A percentile compares a stretch with the other conserved stretches of the same genome.
Evolutionary conservation across 2,329 filamentous ascomycete genomes (phyloP).

Genomic region (Teratosphaeria destructans): DNA sequence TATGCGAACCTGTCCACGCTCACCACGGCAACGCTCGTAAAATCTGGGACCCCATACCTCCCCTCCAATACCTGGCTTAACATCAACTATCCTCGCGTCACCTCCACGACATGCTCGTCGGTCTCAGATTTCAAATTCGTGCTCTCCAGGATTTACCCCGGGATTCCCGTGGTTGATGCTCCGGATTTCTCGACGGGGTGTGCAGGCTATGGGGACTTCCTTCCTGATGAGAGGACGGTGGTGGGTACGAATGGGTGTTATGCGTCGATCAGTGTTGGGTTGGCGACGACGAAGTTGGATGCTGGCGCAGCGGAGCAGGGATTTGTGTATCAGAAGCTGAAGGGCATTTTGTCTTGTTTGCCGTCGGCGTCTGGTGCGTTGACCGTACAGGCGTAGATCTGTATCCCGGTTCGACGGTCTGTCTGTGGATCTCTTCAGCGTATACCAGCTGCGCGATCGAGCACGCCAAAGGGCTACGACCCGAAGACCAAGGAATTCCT

Average conservation of each 20-base stretch:
- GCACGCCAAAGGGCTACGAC: too few species aligned
- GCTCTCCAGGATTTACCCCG: constrained; percentile 49
- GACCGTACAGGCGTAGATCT: neutral
- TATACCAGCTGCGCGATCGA: too few species aligned
- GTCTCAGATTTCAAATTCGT: constrained; percentile 52
- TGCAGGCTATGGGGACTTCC: constrained; percentile 42
- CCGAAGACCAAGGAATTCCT: too few species aligned
- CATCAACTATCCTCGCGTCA: constrained; percentile 55
- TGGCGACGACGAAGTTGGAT: constrained; percentile 51
- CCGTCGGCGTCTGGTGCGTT: constrained; percentile 10
- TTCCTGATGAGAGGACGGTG: constrained; percentile 52
- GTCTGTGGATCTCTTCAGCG: too few species aligned
- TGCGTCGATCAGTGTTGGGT: constrained; percentile 53
- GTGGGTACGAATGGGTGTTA: constrained; percentile 45
- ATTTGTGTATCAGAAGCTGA: constrained; percentile 42
- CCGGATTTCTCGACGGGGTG: constrained; percentile 41
- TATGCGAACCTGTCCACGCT: constrained; percentile 54
- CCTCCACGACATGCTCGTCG: constrained; percentile 39
- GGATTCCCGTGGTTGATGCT: constrained; percentile 23
- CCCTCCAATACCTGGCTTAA: constrained; percentile 53
- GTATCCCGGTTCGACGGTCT: neutral
- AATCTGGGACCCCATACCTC: constrained; percentile 51
- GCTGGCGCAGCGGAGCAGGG: constrained; percentile 42
- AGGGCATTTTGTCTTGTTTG: constrained; percentile 39
- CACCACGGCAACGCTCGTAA: constrained; percentile 46